Evolutionary conservation across 805 yeast species (phyloP).

Genomic region (Saccharomycopsis microspora): DNA sequence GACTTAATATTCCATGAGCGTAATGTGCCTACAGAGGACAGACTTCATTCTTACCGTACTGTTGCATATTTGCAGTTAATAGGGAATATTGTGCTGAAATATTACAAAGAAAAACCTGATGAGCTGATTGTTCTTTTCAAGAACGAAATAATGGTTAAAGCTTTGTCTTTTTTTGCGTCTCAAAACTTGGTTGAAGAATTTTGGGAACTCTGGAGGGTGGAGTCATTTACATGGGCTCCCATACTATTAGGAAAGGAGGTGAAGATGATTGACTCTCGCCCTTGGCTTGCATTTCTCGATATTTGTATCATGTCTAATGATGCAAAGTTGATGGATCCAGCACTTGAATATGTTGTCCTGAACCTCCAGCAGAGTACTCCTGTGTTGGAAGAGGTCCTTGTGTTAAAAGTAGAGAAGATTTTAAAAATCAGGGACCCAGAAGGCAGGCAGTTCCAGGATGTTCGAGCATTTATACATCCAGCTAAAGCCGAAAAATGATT

Average conservation of each 20-base stretch:
- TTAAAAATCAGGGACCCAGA: background rate
- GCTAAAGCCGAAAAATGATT: background rate
- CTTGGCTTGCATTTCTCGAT: conserved; percentile 10
- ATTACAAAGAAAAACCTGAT: background rate
- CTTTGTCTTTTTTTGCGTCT: background rate
- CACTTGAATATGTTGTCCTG: background rate
- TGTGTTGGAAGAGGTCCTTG: background rate
- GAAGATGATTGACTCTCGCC: conserved; percentile 8
- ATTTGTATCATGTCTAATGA: conserved; percentile 2
- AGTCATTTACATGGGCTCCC: background rate
- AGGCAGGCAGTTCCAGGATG: background rate
- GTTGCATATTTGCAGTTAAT: too few relatives aligned
- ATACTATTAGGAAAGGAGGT: background rate
- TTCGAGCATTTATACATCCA: background rate
- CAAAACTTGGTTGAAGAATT: conserved; percentile 1
- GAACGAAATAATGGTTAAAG: conserved; percentile 7
- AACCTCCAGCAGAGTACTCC: background rate
- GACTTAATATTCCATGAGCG: too few relatives aligned
- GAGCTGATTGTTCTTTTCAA: conserved; percentile 3
- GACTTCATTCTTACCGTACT: too few relatives aligned
- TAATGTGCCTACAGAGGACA: too few relatives aligned
- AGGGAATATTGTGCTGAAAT: too few relatives aligned
- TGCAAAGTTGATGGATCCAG: background rate
- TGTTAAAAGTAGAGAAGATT: background rate
- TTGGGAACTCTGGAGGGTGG: conserved; percentile 12